Evolutionary conservation across 805 yeast species (phyloP), one percentile per base, ranked within the genome.

Genomic region (Hanseniaspora taiwanica): DNA sequence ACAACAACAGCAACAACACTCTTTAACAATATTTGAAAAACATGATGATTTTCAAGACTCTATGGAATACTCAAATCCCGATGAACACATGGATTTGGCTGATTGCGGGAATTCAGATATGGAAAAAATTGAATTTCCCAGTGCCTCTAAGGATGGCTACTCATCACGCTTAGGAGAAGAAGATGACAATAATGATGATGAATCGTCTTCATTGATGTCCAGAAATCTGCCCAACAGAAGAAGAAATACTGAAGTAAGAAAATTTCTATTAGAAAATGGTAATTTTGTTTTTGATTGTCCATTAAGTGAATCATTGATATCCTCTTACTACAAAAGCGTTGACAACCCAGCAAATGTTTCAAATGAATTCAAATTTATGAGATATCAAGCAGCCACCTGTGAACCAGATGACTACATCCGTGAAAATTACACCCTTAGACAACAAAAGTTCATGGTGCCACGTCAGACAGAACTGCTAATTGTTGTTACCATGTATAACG

Each of bases 331-430:
- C 2, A 51, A 49, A 46, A 61, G 72, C 41, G 54, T 65, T 32
- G 69, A 65, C 51, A 62, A 68, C 54, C 53, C 72, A 44, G 49
- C 65, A 50, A 55, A 87, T 56, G 41, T 56, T 14, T 53, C 62
- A 3, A 59, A 59, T 40, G 81, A 89, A 64, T 81, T 80, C 68
- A 69, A 76, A 25, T 84, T 79, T 51, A 79, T 89, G 89, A 72
- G 97, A 57, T 89, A 87, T 60, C 84, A 91, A 42, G 96, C 96
- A 0, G 86, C 83, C 17, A 89, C 97, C 1, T 81, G 94, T 57
- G 93, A 89, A 46, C 97, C 97, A 0, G 67, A 74, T 9, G 74
- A 78, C 41, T 83, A 82, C 53, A 63, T 59, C 16, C 48, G 50
- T 8, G 71, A 71, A 46, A 72, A 76, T 49, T 91, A 83, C 63